Conservation (phyloP, 2,329 filamentous ascomycete species). For the Colletotrichum karsti region DNA sequence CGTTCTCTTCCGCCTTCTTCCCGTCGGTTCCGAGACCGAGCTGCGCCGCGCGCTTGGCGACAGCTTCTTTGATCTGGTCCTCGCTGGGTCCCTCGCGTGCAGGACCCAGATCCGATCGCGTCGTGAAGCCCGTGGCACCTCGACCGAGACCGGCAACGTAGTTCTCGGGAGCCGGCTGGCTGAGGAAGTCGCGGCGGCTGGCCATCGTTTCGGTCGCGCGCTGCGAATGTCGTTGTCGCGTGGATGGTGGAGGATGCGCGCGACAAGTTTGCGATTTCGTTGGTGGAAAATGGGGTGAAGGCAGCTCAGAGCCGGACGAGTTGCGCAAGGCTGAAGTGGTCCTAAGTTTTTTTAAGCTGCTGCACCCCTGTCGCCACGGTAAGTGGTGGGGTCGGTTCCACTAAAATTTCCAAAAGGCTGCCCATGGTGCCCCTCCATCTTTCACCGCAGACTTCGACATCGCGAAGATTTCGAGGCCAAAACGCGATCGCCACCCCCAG, state of each 20-base stretch:
- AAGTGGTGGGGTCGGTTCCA: constrained; percentile 11
- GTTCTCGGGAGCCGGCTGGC: constrained; percentile 84
- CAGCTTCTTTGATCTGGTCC: constrained; percentile 97
- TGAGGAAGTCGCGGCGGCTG: constrained; percentile 83
- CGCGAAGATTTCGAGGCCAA: constrained; percentile 3
- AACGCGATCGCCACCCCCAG: not conserved
- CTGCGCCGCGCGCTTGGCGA: constrained; percentile 90
- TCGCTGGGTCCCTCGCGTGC: constrained; percentile 95
- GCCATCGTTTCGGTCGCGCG: constrained; percentile 51
- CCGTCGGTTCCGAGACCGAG: constrained; percentile 75
- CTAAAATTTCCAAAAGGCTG: constrained; percentile 31
- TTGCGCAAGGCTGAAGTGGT: constrained; percentile 30
- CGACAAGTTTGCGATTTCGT: not conserved
- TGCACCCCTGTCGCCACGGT: constrained; percentile 19
- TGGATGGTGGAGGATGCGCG: not conserved
- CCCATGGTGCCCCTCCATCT: constrained; percentile 30
- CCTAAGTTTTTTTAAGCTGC: constrained; percentile 28
- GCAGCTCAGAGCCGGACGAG: not conserved
- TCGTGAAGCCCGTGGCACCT: constrained; percentile 98
- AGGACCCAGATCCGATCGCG: constrained; percentile 93
- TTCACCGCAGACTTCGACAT: constrained; percentile 27
- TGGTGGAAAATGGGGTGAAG: not conserved
- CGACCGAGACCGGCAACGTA: constrained; percentile 96
- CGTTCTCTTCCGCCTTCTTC: constrained; percentile 76
- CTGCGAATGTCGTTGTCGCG: not conserved